Evolutionary conservation across 2,329 filamentous ascomycete genomes (phyloP).

Genomic region (Colletotrichum limetticola): DNA sequence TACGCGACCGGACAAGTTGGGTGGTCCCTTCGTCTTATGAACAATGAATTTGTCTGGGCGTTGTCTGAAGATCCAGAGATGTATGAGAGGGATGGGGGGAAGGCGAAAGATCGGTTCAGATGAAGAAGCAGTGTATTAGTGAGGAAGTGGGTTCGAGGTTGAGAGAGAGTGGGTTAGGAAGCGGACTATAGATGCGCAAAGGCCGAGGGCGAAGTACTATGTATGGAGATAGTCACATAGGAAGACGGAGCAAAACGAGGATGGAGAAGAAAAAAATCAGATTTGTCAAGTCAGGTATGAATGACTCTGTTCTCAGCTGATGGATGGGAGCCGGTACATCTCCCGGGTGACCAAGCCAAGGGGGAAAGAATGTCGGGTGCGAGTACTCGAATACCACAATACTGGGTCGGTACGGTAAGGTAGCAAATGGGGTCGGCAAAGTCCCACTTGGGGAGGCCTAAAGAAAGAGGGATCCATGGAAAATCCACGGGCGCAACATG

Average conservation of each 20-base stretch:
- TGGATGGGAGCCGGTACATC: slow-evolving; percentile 24
- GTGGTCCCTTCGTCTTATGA: slow-evolving; percentile 20
- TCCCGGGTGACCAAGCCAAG: slow-evolving; percentile 29
- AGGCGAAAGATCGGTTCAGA: neutral
- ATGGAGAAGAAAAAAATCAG: slow-evolving; percentile 5
- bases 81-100: neutral
- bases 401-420: neutral
- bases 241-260: slow-evolving; percentile 11
- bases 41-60: neutral
- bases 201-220: neutral
- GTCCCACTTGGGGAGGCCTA: slow-evolving; percentile 29
- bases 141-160: slow-evolving; percentile 8
- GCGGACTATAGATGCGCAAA: neutral
- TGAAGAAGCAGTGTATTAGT: slow-evolving; percentile 12
- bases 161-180: slow-evolving; percentile 6
- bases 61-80: neutral
- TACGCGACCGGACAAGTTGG: neutral
- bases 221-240: neutral
- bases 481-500: neutral
- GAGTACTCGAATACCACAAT: neutral
- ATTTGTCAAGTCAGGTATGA: slow-evolving; percentile 18
- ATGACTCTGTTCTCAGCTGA: slow-evolving; percentile 30
- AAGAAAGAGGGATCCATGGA: neutral
- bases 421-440: neutral
- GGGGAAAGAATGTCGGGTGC: slow-evolving; percentile 11